These are phyloP conservation scores for Pleurotus tuoliensis DNA, from an alignment of 768 basidiomycete species.

Conservation along the genomic window DNA sequence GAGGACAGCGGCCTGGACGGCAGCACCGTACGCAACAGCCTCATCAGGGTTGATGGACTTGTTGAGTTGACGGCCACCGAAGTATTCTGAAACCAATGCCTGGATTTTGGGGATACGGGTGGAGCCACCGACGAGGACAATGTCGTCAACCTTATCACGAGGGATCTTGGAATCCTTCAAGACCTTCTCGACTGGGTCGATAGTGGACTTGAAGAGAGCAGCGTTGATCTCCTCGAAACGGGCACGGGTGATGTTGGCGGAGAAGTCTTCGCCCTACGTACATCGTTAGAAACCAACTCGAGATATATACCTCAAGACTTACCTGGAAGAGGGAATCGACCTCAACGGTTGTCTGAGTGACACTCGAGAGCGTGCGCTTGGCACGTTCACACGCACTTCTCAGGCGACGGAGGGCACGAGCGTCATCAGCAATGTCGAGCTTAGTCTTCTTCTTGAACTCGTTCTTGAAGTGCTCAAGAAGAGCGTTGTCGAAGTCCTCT, in stretches of 20 bases:
- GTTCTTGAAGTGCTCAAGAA: conserved; percentile 98
- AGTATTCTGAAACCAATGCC: conserved; percentile 97
- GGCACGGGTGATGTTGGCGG: conserved; percentile 97
- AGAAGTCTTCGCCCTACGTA: conserved; percentile 90
- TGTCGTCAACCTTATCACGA: conserved; percentile 96
- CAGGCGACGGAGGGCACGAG: conserved; percentile 94
- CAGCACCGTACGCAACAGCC: conserved; percentile 97
- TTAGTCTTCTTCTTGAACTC: conserved; percentile 99
- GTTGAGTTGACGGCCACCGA: conserved; percentile 98
- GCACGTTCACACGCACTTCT: conserved; percentile 99
- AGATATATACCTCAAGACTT: conserved; percentile 15
- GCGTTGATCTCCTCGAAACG: conserved; percentile 99
- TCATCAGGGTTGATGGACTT: conserved; percentile 99
- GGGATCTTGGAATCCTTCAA: conserved; percentile 98
- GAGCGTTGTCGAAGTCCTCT: conserved; percentile 98
- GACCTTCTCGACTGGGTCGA: conserved; percentile 98
- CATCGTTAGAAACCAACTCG: background rate
- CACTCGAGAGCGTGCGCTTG: conserved; percentile 97
- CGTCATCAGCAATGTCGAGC: conserved; percentile 94
- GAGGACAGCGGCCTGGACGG: conserved; percentile 96
- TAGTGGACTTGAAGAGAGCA: conserved; percentile 88
- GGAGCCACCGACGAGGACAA: conserved; percentile 98
- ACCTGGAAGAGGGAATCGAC: conserved; percentile 98
- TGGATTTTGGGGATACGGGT: conserved; percentile 98
- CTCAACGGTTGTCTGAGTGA: conserved; percentile 98